Evolutionary conservation across 768 basidiomycete species (phyloP), one percentile per base, ranked within the genome.

Genomic region (Mycena kentingensis): DNA sequence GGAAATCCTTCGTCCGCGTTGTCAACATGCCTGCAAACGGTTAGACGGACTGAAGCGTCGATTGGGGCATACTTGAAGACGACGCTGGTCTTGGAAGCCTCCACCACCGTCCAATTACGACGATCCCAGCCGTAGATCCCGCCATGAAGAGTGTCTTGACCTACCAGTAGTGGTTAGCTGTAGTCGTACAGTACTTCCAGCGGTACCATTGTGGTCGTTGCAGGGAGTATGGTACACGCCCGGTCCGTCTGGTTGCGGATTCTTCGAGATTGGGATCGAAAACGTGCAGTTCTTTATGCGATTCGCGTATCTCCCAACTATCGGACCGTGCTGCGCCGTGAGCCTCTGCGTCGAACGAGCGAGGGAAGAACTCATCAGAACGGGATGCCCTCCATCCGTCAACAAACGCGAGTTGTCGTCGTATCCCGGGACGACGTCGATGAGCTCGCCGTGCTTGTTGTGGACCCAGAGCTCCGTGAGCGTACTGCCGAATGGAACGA

Each of bases 371-470:
- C 67, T 60, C 24, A 56, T 67, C 52, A 82, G 76, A 2, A 76
- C 74, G 0, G 78, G 79, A 53, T 80, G 79, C 26, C 61, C 72
- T 0, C 73, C 74, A 54, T 81, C 78, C 3, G 71, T 76, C 27
- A 73, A 60, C 29, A 80, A 63, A 12, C 60, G 59, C 6, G 72
- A 67, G 49, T 77, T 78, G 57, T 83, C 76, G 55, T 83, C 81
- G 55, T 81, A 84, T 1, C 82, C 82, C 1, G 83, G 68, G n/a
- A 83, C 68, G 10, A 85, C 74, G 62, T 84, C 81, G 41, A 77
- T 68, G 5, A 69, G 52, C n/a, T 70, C 70, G 3, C 78, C 77
- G 48, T 68, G 56, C 63, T 71, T 79, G 61, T 82, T 81, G 52
- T 78, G 77, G 3, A 81, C 79, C 77, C 77, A 79, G 3, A 84